Evolutionary conservation across 176 grass and related monocot species (phyloP).

Genomic region (Paspalum notatum): DNA sequence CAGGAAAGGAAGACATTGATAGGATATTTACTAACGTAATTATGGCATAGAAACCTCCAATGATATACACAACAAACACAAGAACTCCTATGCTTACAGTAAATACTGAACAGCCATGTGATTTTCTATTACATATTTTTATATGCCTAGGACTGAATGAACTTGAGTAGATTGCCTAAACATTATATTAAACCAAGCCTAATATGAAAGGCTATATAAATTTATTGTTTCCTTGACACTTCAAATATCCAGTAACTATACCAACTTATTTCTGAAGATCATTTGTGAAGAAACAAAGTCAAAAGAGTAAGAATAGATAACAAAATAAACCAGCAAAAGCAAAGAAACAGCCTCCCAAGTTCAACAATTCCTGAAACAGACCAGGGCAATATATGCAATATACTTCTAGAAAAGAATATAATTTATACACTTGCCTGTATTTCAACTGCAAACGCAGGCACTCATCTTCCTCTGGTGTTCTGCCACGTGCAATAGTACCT

Average conservation of each 20-base stretch:
- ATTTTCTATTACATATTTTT: not conserved
- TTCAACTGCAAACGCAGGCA: slow-evolving; percentile 78
- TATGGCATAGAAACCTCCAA: not conserved
- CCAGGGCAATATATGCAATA: not conserved
- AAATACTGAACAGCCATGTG: not conserved
- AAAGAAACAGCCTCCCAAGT: not conserved
- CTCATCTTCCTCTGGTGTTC: slow-evolving; percentile 86
- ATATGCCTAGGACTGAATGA: not conserved
- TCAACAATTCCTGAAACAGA: not conserved
- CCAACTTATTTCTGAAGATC: not conserved
- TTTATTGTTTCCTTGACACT: not conserved
- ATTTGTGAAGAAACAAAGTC: slow-evolving; percentile 10
- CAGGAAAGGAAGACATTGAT: not conserved
- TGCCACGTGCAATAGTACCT: slow-evolving; percentile 90
- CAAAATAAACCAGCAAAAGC: slow-evolving; percentile 30
- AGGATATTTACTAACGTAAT: not conserved
- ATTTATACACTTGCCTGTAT: slow-evolving; percentile 66
- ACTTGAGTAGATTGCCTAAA: not conserved
- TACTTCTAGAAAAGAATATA: not conserved
- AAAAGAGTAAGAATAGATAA: slow-evolving; percentile 14
- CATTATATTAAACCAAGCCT: not conserved
- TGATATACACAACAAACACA: not conserved
- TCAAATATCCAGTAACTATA: not conserved
- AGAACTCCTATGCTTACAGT: not conserved
- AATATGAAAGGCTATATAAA: not conserved